Conservation (phyloP, 352 stramenopile genomes). For the Phytophthora rubi region DNA sequence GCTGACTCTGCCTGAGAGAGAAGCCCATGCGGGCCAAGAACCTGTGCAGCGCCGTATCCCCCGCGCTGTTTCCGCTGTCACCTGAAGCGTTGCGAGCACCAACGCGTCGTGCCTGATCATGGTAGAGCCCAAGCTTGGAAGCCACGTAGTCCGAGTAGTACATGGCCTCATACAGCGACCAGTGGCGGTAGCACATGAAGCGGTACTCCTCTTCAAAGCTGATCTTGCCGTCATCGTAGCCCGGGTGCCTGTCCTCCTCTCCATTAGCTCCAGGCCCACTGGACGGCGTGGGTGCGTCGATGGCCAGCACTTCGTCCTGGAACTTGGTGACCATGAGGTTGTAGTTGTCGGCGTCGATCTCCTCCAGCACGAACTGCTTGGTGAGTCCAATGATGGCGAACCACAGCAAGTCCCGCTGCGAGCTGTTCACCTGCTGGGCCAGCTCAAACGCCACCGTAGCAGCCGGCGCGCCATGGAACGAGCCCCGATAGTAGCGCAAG, state of each 20-base stretch:
- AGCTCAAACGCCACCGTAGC: slow-evolving; percentile 85
- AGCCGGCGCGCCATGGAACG: slow-evolving; percentile 82
- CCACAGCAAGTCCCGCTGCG: slow-evolving; percentile 94
- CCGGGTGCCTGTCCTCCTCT: slow-evolving; percentile 53
- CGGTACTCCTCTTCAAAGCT: slow-evolving; percentile 93
- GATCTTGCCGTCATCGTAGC: slow-evolving; percentile 85
- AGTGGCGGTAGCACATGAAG: slow-evolving; percentile 98
- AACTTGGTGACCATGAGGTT: slow-evolving; percentile 88
- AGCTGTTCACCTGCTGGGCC: slow-evolving; percentile 84
- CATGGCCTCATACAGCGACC: slow-evolving; percentile 95
- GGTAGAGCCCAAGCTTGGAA: slow-evolving; percentile 84
- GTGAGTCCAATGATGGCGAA: slow-evolving; percentile 97
- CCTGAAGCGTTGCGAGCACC: slow-evolving; percentile 62
- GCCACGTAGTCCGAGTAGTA: slow-evolving; percentile 96
- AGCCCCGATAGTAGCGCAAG: slow-evolving; percentile 94
- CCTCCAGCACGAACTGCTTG: slow-evolving; percentile 94
- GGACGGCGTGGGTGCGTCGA: slow-evolving; percentile 46
- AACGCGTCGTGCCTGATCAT: slow-evolving; percentile 68
- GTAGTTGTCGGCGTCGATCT: slow-evolving; percentile 95
- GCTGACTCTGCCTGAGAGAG: slow-evolving; percentile 94
- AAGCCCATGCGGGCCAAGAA: slow-evolving; percentile 98
- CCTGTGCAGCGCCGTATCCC: slow-evolving; percentile 88
- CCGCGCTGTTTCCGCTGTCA: slow-evolving; percentile 35
- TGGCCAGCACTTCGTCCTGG: slow-evolving; percentile 91
- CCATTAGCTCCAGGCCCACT: slow-evolving; percentile 43